Evolutionary conservation across 768 basidiomycete species (phyloP).

Genomic region (Tricholoma terreum): DNA sequence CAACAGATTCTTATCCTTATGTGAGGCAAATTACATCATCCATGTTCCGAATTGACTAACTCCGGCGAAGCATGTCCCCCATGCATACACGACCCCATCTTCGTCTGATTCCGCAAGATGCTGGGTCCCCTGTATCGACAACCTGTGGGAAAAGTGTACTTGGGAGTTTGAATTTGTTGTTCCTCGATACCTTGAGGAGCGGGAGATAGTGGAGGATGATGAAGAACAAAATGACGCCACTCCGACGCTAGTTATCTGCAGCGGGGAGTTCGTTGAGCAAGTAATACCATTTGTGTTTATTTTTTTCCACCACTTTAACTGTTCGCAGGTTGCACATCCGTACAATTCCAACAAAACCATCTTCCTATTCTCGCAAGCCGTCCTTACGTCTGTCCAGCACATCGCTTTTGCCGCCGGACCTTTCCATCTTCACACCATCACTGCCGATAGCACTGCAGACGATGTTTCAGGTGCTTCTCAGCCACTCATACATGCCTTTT

Average conservation of each 20-base stretch:
- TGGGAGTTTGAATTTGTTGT: slow-evolving; percentile 99
- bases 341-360: slow-evolving; percentile 92
- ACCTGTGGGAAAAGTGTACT: slow-evolving; percentile 92
- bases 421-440: slow-evolving; percentile 75
- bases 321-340: slow-evolving; percentile 80
- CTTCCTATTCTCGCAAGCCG: slow-evolving; percentile 85
- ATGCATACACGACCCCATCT: slow-evolving; percentile 86
- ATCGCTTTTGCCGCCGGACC: slow-evolving; percentile 95
- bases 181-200: slow-evolving; percentile 75
- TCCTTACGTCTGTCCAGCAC: slow-evolving; percentile 92
- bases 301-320: slow-evolving; percentile 4
- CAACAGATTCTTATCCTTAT: slow-evolving; percentile 79
- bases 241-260: slow-evolving; percentile 88
- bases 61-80: slow-evolving; percentile 74
- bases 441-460: slow-evolving; percentile 56
- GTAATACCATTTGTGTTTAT: slow-evolving; percentile 36
- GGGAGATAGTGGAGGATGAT: slow-evolving; percentile 39
- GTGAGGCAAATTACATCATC: slow-evolving; percentile 44
- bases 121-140: slow-evolving; percentile 98
- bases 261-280: slow-evolving; percentile 94
- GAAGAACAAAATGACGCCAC: slow-evolving; percentile 57
- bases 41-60: slow-evolving; percentile 11
- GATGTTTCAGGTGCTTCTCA: slow-evolving; percentile 64
- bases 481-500: slow-evolving; percentile 86
- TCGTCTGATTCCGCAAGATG: slow-evolving; percentile 91